Conservation (phyloP, 2,329 filamentous ascomycete species). For the Atkinsonella texensis region DNA sequence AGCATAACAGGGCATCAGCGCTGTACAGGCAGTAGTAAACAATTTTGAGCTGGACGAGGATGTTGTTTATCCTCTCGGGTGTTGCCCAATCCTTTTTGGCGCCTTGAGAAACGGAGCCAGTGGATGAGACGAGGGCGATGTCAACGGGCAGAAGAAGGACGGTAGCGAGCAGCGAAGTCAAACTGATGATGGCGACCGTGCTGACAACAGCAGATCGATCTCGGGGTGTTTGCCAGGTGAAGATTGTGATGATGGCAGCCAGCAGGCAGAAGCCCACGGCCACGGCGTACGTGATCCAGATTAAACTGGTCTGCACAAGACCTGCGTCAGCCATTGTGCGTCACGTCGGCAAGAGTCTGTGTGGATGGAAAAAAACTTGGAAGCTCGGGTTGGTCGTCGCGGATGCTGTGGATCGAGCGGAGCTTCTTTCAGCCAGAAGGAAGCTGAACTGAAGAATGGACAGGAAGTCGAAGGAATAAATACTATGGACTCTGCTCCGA, state of each 20-base stretch:
- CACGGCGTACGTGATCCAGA: constrained; percentile 88
- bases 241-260: constrained; percentile 74
- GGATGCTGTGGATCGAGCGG: not conserved
- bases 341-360: constrained; percentile 1
- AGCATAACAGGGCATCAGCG: constrained; percentile 77
- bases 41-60: constrained; percentile 68
- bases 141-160: constrained; percentile 89
- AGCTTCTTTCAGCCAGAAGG: not conserved
- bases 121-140: constrained; percentile 87
- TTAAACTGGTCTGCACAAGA: constrained; percentile 76
- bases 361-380: not conserved
- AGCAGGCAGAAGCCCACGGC: constrained; percentile 66
- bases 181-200: constrained; percentile 72
- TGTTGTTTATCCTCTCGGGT: constrained; percentile 63
- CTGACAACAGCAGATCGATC: constrained; percentile 78
- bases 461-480: not conserved
- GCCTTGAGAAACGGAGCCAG: constrained; percentile 61
- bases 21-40: constrained; percentile 93
- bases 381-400: not conserved
- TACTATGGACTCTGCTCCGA: too few relatives aligned
- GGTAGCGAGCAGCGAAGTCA: constrained; percentile 80
- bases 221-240: constrained; percentile 79
- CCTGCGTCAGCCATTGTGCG: constrained; percentile 32
- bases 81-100: constrained; percentile 93
- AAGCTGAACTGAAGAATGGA: not conserved